Evolutionary conservation across 768 basidiomycete genomes (phyloP), one percentile per base, ranked within the genome.

Genomic region (Collybia nuda): DNA sequence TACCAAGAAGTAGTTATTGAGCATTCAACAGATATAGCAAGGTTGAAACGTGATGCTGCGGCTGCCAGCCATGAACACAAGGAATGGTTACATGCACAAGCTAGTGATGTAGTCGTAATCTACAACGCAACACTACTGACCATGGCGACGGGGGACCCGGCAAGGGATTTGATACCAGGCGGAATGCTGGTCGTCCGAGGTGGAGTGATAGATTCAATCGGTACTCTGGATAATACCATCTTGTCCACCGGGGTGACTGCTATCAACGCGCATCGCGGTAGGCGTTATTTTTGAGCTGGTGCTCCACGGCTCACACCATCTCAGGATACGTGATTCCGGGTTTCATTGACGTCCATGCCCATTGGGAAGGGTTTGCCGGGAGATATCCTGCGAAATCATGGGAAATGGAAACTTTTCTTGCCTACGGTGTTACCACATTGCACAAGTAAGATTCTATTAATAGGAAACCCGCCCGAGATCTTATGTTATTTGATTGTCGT

Each of bases 321-420:
- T 12, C 44, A 88, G 86, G 83, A 5, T 85, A 74, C 52, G 71
- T 90, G 15, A 65, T 82, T 3, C 87, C 87, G 14, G 88, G 87
- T 2, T 88, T 88, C 62, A 81, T 90, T 44, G 87, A 90, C 50
- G 82, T 84, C 6, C 87, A 90, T 56, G 87, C 87, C 2, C 88
- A 90, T 51, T 89, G 87, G 87, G 59, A 67, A 15, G 85, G 85
- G 0, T 78, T 80, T 51, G 55, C 29, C 0, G 75, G 70, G 24
- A 69, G 70, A 26, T 79, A 80, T 56, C 87, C 87, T 0, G 76
- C 85, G 6, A 74, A 73, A 39, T 88, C 85, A 8, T 90, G 87
- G 86, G 86, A 89, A 58, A 72, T 86, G 71, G 77, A 85, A 60
- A 80, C 85, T 0, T 88, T 88, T 78, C 74, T 90, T 24, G 84